A percentile compares a stretch with the other conserved stretches of the same genome.
Evolutionary conservation across 257 asterid species (phyloP).

Genomic region (Striga asiatica): DNA sequence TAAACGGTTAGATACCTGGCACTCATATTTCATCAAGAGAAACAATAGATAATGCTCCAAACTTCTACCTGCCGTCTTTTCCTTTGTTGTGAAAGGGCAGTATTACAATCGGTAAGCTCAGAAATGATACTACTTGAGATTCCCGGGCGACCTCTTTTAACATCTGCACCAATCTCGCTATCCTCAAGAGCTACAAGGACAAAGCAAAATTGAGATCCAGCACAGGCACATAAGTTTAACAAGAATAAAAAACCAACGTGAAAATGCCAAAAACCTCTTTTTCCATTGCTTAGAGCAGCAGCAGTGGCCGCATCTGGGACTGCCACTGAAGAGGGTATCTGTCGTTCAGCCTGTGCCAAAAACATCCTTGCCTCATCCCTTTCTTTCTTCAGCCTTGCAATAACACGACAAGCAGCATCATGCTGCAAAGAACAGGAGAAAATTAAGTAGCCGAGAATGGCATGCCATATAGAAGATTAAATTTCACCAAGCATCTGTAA

Average conservation of each 20-base stretch:
- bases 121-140: slow-evolving; percentile 60
- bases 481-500: neutral
- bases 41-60: slow-evolving; percentile 6
- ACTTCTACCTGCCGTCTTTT: slow-evolving; percentile 75
- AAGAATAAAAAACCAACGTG: neutral
- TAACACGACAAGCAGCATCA: slow-evolving; percentile 99
- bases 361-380: slow-evolving; percentile 89
- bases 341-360: slow-evolving; percentile 81
- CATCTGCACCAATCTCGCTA: slow-evolving; percentile 59
- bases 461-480: neutral
- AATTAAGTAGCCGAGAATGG: slow-evolving; percentile 11
- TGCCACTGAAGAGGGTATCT: slow-evolving; percentile 48
- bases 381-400: slow-evolving; percentile 95
- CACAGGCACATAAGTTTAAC: neutral
- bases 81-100: slow-evolving; percentile 81
- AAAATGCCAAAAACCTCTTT: slow-evolving; percentile 55
- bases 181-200: slow-evolving; percentile 60
- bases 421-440: slow-evolving; percentile 41
- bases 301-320: slow-evolving; percentile 28
- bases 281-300: slow-evolving; percentile 74
- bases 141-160: slow-evolving; percentile 74
- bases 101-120: slow-evolving; percentile 83
- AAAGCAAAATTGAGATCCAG: slow-evolving; percentile 16
- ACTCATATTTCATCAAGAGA: slow-evolving; percentile 5
- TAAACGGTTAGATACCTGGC: neutral